These are phyloP conservation scores for Fusarium sp. DNA, from an alignment of 2,329 filamentous ascomycete species.

Conservation along the genomic window DNA sequence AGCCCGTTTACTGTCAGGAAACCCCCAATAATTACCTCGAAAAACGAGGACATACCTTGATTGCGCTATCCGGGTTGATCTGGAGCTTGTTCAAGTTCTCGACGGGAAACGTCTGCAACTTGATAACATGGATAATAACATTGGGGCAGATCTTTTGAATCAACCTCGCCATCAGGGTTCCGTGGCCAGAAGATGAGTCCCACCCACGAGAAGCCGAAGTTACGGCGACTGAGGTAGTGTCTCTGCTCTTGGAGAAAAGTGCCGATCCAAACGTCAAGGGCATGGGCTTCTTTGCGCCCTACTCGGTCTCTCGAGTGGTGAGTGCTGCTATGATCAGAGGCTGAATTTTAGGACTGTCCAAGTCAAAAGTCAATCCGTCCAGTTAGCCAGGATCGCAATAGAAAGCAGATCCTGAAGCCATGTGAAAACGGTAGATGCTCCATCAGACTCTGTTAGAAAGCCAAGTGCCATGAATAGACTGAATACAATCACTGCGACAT, in stretches of 20 bases:
- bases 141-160: neutral
- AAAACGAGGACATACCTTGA: neutral
- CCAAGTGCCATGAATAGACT: no score
- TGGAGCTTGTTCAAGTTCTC: neutral
- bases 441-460: no score
- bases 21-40: neutral
- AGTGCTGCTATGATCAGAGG: no score
- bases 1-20: neutral
- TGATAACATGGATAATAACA: conserved; percentile 1
- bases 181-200: neutral
- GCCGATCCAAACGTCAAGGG: neutral
- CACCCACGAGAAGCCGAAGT: neutral
- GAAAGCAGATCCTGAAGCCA: no score
- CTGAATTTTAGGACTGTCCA: no score
- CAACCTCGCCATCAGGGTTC: neutral
- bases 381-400: no score
- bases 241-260: neutral
- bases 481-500: no score
- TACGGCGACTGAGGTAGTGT: neutral
- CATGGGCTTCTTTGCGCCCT: neutral
- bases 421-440: no score
- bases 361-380: no score
- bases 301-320: neutral
- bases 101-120: neutral
- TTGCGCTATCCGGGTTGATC: neutral